Percentiles rank a stretch among this genome's conserved stretches.
phyloP scores from a whole-genome alignment of 176 grass and related monocot species.

The Bonia amplexicaulis region DNA sequence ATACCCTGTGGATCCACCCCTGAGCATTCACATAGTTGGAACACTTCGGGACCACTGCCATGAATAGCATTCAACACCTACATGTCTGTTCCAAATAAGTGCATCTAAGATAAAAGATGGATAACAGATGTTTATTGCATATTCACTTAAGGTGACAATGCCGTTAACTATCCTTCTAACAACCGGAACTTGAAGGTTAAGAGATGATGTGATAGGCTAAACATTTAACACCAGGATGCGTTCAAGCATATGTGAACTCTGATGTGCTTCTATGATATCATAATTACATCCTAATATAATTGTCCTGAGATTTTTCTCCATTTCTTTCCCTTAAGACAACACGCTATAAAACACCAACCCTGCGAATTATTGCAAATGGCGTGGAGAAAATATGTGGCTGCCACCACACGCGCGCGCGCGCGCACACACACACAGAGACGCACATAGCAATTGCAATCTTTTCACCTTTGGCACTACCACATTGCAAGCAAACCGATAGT shows the following conservation, averaged over 20 bases:
- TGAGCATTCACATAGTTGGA: too few species aligned
- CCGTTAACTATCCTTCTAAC: neutral
- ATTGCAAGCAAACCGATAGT: neutral
- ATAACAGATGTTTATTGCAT: neutral
- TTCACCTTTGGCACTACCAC: neutral
- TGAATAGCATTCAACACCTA: too few species aligned
- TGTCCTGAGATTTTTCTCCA: neutral
- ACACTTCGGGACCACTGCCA: too few species aligned
- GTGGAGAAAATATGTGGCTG: neutral
- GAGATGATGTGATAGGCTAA: neutral
- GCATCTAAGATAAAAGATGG: neutral
- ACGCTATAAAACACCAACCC: neutral
- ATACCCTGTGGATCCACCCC: too few species aligned
- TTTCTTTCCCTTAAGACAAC: neutral
- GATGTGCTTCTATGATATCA: neutral
- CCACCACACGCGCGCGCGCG: neutral
- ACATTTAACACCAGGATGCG: neutral
- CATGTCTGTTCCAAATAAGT: neutral
- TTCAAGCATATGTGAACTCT: neutral
- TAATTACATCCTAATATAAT: neutral
- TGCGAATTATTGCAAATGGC: neutral
- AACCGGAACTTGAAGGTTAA: neutral
- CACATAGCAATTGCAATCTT: neutral
- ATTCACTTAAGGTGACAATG: neutral
- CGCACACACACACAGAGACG: neutral